These are phyloP conservation scores for Parascedosporium putredinis DNA, from an alignment of 2,329 filamentous ascomycete species.

Conservation along the genomic window DNA sequence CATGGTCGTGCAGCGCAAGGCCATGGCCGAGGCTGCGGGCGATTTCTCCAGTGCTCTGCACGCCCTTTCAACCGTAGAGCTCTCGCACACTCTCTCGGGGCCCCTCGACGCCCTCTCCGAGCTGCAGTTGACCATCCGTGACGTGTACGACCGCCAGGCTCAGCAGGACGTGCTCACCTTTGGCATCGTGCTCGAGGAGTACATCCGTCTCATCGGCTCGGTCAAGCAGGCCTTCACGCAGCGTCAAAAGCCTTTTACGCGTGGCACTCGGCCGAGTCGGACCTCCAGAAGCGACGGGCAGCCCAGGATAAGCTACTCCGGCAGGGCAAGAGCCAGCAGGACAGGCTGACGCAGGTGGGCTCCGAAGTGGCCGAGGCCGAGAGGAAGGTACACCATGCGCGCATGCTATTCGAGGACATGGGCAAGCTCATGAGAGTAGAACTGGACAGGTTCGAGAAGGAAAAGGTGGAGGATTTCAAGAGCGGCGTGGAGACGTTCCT, in stretches of 20 bases:
- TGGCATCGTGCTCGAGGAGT: constrained; percentile 96
- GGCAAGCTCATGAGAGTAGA: constrained; percentile 83
- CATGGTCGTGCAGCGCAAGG: constrained; percentile 85
- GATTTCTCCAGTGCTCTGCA: constrained; percentile 94
- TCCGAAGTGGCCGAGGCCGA: constrained; percentile 94
- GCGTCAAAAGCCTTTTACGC: constrained; percentile 92
- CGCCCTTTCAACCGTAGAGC: constrained; percentile 80
- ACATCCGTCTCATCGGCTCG: constrained; percentile 88
- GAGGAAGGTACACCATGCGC: constrained; percentile 79
- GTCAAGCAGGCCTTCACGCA: constrained; percentile 90
- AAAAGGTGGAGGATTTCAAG: constrained; percentile 99
- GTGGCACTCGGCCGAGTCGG: constrained; percentile 85
- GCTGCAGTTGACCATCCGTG: constrained; percentile 83
- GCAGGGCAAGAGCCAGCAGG: constrained; percentile 92
- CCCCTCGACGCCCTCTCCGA: constrained; percentile 88
- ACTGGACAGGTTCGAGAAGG: constrained; percentile 85
- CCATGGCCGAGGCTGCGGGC: constrained; percentile 81
- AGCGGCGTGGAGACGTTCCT: constrained; percentile 94
- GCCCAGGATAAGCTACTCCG: constrained; percentile 90
- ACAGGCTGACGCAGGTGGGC: constrained; percentile 81
- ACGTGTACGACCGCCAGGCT: constrained; percentile 92
- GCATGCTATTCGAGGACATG: constrained; percentile 94
- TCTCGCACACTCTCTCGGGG: constrained; percentile 77
- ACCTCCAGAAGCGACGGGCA: constrained; percentile 79
- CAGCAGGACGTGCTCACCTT: constrained; percentile 94